Evolutionary conservation across 345 rosid genomes (phyloP).

Genomic region (Fremontodendron californicum): DNA sequence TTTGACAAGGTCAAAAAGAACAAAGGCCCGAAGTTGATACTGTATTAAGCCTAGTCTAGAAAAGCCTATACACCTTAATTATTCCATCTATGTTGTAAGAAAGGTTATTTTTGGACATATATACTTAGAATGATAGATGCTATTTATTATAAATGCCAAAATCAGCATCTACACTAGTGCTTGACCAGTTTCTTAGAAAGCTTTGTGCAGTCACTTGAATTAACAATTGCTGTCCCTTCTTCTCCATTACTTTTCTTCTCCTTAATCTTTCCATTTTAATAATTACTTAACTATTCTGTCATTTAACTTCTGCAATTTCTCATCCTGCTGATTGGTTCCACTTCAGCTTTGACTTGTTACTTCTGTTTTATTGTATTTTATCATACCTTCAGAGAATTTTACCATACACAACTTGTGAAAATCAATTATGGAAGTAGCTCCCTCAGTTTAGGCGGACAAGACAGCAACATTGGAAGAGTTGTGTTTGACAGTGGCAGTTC

Average conservation of each 20-base stretch:
- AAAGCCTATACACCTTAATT: background rate
- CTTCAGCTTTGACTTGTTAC: constrained; percentile 13
- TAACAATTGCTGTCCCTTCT: background rate
- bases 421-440: constrained; percentile 58
- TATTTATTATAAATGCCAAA: background rate
- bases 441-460: constrained; percentile 46
- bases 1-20: background rate
- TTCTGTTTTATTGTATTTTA: background rate
- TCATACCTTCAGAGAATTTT: constrained; percentile 48
- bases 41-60: background rate
- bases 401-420: constrained; percentile 48
- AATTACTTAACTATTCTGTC: background rate
- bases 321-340: background rate
- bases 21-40: background rate
- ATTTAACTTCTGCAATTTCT: background rate
- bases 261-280: background rate
- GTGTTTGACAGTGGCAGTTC: constrained; percentile 91
- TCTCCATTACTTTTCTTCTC: background rate
- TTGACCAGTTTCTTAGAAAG: background rate
- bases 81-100: background rate
- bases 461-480: constrained; percentile 37
- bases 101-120: background rate
- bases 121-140: background rate
- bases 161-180: background rate
- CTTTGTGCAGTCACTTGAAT: background rate